phyloP scores from a whole-genome alignment of 192 early-diverging fungal genomes.

The Helicostylum pulchrum region DNA sequence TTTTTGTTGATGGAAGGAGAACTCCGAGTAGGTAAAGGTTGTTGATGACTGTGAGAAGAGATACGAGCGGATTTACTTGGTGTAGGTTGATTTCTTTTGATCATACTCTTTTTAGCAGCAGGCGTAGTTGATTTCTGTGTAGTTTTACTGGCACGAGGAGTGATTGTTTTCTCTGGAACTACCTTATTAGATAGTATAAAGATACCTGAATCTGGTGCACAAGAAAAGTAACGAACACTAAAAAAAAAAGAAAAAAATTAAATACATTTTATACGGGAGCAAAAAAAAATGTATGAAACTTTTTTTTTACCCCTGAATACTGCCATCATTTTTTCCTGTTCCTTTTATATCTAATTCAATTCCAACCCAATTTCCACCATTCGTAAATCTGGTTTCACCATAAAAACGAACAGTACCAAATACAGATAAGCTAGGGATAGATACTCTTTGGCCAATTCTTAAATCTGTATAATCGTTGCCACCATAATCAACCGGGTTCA shows the following conservation, averaged over 20 bases:
- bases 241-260: not conserved
- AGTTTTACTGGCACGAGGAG: not conserved
- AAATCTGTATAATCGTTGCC: not conserved
- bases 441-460: constrained; percentile 15
- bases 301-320: constrained; percentile 64
- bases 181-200: constrained; percentile 33
- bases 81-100: too few relatives aligned
- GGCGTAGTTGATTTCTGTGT: not conserved
- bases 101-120: too few relatives aligned
- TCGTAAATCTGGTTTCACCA: constrained; percentile 68
- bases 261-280: not conserved
- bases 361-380: constrained; percentile 71
- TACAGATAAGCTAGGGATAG: constrained; percentile 8
- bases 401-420: constrained; percentile 65
- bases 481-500: too few relatives aligned
- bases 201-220: constrained; percentile 25
- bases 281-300: not conserved
- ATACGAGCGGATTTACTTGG: not conserved
- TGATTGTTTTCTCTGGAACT: not conserved
- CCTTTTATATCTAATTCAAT: constrained; percentile 69
- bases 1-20: not conserved
- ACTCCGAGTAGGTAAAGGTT: not conserved
- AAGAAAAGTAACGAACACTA: constrained; percentile 31
- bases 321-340: constrained; percentile 76
- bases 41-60: not conserved